Evolutionary conservation across 306 rosid genomes (phyloP).

Genomic region (Ormosia semicastrata): DNA sequence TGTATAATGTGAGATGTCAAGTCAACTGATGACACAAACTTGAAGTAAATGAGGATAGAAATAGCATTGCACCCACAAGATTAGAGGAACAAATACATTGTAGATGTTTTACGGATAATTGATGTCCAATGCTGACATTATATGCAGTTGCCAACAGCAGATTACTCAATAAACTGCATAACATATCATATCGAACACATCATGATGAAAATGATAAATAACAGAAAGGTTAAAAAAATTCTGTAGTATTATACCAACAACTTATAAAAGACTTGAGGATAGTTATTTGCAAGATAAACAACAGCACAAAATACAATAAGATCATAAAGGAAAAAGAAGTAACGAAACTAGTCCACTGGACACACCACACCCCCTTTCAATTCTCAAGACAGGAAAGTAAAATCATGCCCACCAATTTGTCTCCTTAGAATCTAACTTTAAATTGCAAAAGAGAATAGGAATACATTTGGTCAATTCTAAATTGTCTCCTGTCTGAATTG

Average conservation of each 20-base stretch:
- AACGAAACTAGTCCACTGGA: neutral
- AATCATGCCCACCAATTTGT: neutral
- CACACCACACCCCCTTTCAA: neutral
- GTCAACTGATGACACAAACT: neutral
- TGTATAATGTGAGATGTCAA: neutral
- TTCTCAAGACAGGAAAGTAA: neutral
- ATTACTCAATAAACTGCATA: neutral
- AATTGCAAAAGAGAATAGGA: neutral
- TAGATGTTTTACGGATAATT: neutral
- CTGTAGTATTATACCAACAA: neutral
- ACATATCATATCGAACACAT: neutral
- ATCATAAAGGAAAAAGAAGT: neutral
- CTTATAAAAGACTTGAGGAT: constrained; percentile 1
- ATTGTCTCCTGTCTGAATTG: neutral
- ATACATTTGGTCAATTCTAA: neutral
- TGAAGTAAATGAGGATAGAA: neutral
- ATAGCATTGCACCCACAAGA: neutral
- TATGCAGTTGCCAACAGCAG: neutral
- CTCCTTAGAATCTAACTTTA: neutral
- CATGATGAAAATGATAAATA: neutral
- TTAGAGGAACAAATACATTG: neutral
- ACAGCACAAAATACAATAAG: neutral
- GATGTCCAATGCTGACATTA: neutral
- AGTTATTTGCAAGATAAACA: neutral
- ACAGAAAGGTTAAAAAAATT: neutral